A percentile compares a stretch with the other conserved stretches of the same genome.
Conservation (phyloP, 2,329 filamentous ascomycete genomes). For the Colletotrichum sp. region DNA sequence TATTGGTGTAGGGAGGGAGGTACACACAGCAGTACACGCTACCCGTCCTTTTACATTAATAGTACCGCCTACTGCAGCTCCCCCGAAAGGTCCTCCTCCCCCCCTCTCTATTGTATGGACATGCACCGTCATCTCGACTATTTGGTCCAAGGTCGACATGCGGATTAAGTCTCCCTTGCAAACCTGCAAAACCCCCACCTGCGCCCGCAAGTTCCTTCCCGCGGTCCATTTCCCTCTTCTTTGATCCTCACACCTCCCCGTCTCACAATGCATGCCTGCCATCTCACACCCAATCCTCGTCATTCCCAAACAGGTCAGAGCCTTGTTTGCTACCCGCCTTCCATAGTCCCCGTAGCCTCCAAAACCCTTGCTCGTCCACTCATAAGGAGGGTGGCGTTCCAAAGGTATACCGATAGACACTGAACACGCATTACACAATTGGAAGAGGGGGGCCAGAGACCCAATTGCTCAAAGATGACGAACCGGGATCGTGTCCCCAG, state of each 20-base stretch:
- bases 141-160: background rate
- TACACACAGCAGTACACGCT: background rate
- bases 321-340: slow-evolving; percentile 13
- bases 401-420: background rate
- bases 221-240: background rate
- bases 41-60: background rate
- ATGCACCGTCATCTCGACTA: slow-evolving; percentile 13
- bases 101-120: background rate
- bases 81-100: background rate
- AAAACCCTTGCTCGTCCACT: background rate
- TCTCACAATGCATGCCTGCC: slow-evolving; percentile 4
- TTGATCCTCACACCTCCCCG: slow-evolving; percentile 10
- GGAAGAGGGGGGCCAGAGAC: background rate
- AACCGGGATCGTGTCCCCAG: slow-evolving; percentile 9
- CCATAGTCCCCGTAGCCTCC: background rate
- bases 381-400: slow-evolving; percentile 2
- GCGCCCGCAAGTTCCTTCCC: slow-evolving; percentile 1
- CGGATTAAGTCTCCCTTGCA: slow-evolving; percentile 2
- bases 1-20: background rate
- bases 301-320: slow-evolving; percentile 20
- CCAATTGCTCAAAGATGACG: slow-evolving; percentile 1
- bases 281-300: background rate
- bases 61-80: background rate
- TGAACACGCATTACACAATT: background rate
- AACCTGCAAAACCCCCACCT: background rate